These are phyloP conservation scores for Radiomyces spectabilis DNA, from an alignment of 192 early-diverging fungal species.

Conservation along the genomic window DNA sequence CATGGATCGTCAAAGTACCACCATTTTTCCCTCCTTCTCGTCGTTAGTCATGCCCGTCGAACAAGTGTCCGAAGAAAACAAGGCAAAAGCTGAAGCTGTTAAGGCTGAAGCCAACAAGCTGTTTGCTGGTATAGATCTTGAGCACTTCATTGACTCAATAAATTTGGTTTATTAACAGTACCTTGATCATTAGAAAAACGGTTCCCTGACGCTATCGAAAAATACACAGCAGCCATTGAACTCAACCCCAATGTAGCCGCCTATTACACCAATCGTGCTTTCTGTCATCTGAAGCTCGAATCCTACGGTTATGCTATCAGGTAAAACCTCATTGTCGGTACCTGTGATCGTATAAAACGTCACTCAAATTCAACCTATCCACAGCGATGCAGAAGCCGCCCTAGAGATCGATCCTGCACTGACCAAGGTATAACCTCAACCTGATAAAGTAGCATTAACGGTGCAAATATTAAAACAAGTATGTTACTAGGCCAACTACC, in stretches of 20 bases:
- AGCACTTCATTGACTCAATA: neutral
- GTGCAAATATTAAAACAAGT: neutral
- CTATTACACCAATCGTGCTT: slow-evolving; percentile 89
- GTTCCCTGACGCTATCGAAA: slow-evolving; percentile 82
- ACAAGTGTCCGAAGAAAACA: neutral
- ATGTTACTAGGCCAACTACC: slow-evolving; percentile 71
- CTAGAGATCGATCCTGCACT: slow-evolving; percentile 74
- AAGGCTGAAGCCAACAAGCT: slow-evolving; percentile 62
- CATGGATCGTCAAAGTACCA: too few species aligned
- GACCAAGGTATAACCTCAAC: slow-evolving; percentile 49
- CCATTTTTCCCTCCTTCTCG: too few species aligned
- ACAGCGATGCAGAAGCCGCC: slow-evolving; percentile 75
- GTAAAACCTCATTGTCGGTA: slow-evolving; percentile 13
- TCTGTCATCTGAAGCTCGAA: slow-evolving; percentile 80
- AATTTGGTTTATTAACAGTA: neutral
- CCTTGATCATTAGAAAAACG: slow-evolving; percentile 36
- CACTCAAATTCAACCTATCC: slow-evolving; percentile 18
- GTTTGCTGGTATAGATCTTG: slow-evolving; percentile 38
- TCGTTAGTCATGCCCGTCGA: too few species aligned
- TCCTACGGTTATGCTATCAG: slow-evolving; percentile 76
- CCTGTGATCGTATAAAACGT: neutral
- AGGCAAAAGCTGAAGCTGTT: slow-evolving; percentile 37
- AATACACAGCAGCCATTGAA: slow-evolving; percentile 86
- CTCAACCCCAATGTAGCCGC: slow-evolving; percentile 75
- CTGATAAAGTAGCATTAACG: neutral